phyloP scores from a whole-genome alignment of 306 rosid species.

The Mucuna pruriens region DNA sequence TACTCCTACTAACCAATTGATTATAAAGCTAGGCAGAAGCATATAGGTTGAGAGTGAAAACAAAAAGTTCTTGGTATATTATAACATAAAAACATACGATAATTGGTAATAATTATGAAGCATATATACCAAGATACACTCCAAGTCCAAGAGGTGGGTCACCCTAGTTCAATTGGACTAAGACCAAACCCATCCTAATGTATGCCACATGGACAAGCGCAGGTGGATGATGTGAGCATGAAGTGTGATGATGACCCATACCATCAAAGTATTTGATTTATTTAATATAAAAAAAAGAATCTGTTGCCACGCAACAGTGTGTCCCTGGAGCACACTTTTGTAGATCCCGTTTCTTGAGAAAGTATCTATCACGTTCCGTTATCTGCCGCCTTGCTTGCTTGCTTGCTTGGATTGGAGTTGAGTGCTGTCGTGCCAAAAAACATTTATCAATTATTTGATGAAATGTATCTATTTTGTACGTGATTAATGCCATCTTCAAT shows the following conservation, averaged over 20 bases:
- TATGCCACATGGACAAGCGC: conserved; percentile 63
- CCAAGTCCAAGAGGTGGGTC: conserved; percentile 54
- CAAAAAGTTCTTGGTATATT: conserved; percentile 21
- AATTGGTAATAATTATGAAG: conserved; percentile 39
- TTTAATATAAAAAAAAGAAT: background rate
- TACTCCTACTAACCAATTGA: conserved; percentile 34
- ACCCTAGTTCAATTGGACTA: conserved; percentile 53
- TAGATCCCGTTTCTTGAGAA: conserved; percentile 41
- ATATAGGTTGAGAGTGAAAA: conserved; percentile 30
- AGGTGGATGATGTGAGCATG: conserved; percentile 79
- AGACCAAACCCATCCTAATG: conserved; percentile 68
- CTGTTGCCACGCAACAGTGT: conserved; percentile 4
- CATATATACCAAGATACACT: conserved; percentile 49
- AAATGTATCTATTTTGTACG: conserved; percentile 37
- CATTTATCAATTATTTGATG: conserved; percentile 23
- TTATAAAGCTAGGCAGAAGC: conserved; percentile 31
- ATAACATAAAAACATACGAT: conserved; percentile 8
- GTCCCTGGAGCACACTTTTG: conserved; percentile 20
- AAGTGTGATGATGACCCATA: conserved; percentile 71
- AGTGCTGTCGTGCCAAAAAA: conserved; percentile 21
- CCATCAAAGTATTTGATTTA: background rate
- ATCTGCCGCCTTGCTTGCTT: conserved; percentile 49
- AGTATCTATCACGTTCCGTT: conserved; percentile 51
- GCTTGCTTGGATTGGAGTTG: conserved; percentile 38
- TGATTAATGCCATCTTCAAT: conserved; percentile 47